Conservation (phyloP, 148 eudicot species). For the Fallopia convolvulus region DNA sequence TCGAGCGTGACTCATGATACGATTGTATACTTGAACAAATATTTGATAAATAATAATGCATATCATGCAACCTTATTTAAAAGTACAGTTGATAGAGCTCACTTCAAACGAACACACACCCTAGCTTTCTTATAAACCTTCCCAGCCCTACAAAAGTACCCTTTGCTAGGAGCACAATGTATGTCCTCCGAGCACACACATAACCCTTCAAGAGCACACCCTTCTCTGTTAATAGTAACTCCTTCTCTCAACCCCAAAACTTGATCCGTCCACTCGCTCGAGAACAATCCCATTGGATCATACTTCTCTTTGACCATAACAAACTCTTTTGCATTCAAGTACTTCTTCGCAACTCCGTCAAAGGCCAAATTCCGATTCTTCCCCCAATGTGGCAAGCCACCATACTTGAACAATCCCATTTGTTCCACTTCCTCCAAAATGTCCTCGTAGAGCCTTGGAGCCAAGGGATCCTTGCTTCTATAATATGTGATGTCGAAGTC, state of each 20-base stretch:
- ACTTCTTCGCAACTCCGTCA: constrained; percentile 44
- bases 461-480: constrained; percentile 50
- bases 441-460: constrained; percentile 49
- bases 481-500: constrained; percentile 80
- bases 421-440: constrained; percentile 76
- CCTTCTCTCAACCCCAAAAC: constrained; percentile 47
- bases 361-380: constrained; percentile 78
- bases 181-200: constrained; percentile 60
- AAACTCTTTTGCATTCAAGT: constrained; percentile 31
- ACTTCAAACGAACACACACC: constrained; percentile 30
- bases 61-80: neutral
- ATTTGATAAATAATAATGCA: neutral
- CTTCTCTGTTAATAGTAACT: constrained; percentile 33
- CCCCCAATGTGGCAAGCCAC: constrained; percentile 83
- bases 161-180: constrained; percentile 69
- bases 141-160: constrained; percentile 62
- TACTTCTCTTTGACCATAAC: constrained; percentile 40
- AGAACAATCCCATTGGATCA: constrained; percentile 69
- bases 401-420: constrained; percentile 64
- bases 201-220: constrained; percentile 81
- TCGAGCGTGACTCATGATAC: too few species aligned
- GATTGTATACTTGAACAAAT: neutral
- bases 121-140: constrained; percentile 51
- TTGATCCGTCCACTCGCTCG: constrained; percentile 65
- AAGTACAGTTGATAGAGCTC: neutral